A percentile compares a stretch with the other conserved stretches of the same genome.
Conservation (phyloP, 2,329 filamentous ascomycete species). For the Cercospora zeina region DNA sequence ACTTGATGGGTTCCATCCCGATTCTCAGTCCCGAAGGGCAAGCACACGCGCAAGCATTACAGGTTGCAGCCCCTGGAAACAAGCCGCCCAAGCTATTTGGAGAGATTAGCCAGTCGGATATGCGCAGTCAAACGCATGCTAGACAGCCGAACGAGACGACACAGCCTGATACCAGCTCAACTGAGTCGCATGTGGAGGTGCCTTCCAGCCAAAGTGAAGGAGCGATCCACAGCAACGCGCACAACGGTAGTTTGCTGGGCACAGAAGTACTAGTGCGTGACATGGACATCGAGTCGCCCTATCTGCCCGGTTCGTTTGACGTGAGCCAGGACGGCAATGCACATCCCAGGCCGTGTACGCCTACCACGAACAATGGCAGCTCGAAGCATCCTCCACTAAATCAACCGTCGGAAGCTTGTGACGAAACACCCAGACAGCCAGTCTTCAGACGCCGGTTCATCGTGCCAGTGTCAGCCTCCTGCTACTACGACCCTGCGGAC, state of each 20-base stretch:
- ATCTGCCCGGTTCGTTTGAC: conserved; percentile 41
- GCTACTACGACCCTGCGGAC: conserved; percentile 48
- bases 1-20: conserved; percentile 41
- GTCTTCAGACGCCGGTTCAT: conserved; percentile 49
- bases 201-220: conserved; percentile 1
- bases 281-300: conserved; percentile 51
- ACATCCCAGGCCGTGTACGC: conserved; percentile 32
- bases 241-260: conserved; percentile 46
- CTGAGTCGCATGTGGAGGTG: conserved; percentile 3
- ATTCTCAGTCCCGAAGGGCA: conserved; percentile 26
- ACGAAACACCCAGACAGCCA: conserved; percentile 22
- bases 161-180: conserved; percentile 12
- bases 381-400: background rate
- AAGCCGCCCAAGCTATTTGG: conserved; percentile 55
- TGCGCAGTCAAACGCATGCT: conserved; percentile 51
- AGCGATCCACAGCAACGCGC: conserved; percentile 6
- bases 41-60: conserved; percentile 15
- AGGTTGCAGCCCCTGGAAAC: conserved; percentile 23
- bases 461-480: conserved; percentile 48
- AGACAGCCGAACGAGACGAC: conserved; percentile 4
- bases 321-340: conserved; percentile 43
- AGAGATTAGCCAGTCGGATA: conserved; percentile 58
- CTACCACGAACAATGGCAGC: conserved; percentile 15
- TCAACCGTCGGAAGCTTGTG: background rate
- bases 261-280: conserved; percentile 52